phyloP scores from a whole-genome alignment of 2,329 filamentous ascomycete genomes.

The Coniella lustricola region DNA sequence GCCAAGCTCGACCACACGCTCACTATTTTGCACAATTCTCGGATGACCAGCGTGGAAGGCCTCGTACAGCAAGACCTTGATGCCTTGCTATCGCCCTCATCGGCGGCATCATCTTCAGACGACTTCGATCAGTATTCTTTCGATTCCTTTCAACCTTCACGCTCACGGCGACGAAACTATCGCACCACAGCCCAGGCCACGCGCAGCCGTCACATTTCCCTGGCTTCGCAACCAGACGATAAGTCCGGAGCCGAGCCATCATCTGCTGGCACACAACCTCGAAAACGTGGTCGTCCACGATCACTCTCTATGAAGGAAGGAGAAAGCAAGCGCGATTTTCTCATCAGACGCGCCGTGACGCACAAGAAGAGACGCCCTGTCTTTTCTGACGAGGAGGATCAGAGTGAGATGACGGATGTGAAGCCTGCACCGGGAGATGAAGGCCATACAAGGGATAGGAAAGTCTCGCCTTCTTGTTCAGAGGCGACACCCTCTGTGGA shows the following conservation, averaged over 20 bases:
- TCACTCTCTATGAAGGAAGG: slow-evolving; percentile 19
- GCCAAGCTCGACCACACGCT: slow-evolving; percentile 63
- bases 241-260: too few relatives aligned
- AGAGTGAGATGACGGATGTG: too few relatives aligned
- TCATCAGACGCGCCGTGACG: slow-evolving; percentile 27
- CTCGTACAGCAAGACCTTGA: slow-evolving; percentile 20
- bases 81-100: slow-evolving; percentile 14
- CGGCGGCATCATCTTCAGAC: slow-evolving; percentile 8
- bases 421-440: too few relatives aligned
- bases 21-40: slow-evolving; percentile 60
- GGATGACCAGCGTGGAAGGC: slow-evolving; percentile 41
- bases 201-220: not conserved
- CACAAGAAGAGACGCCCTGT: slow-evolving; percentile 31
- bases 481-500: too few relatives aligned
- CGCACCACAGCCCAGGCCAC: not conserved
- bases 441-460: too few relatives aligned
- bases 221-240: too few relatives aligned
- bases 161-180: not conserved
- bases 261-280: not conserved
- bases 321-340: slow-evolving; percentile 28
- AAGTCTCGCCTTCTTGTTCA: too few relatives aligned
- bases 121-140: not conserved
- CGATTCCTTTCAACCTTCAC: too few relatives aligned
- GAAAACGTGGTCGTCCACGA: slow-evolving; percentile 17
- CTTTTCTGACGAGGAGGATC: slow-evolving; percentile 24